Percentiles rank a stretch among this genome's conserved stretches.
Evolutionary conservation across 192 early-diverging fungal species (phyloP).

Genomic region (Gamsiella multidivaricata): DNA sequence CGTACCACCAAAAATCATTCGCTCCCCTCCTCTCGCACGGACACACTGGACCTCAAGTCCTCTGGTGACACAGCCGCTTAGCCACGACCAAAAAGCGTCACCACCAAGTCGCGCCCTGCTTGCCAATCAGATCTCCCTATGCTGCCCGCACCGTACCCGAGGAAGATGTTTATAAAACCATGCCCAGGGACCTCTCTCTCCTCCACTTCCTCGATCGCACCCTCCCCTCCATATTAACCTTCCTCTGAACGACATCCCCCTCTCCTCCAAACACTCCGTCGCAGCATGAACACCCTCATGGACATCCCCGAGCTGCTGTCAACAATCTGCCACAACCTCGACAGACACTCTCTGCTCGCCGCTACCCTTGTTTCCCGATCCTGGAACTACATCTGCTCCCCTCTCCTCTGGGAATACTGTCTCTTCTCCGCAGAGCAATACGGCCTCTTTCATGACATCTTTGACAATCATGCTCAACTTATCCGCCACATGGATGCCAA

Average conservation of each 20-base stretch:
- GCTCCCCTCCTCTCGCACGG: too few relatives aligned
- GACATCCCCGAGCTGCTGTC: conserved; percentile 27
- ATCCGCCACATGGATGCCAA: conserved; percentile 32
- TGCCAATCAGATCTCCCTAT: background rate
- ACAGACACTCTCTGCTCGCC: conserved; percentile 17
- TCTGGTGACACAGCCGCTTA: too few relatives aligned
- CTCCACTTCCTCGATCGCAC: background rate
- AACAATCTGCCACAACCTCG: conserved; percentile 16
- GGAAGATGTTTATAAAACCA: background rate
- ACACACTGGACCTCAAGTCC: too few relatives aligned
- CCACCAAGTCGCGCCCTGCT: background rate
- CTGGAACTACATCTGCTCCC: conserved; percentile 23
- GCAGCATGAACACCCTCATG: conserved; percentile 39
- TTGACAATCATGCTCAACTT: conserved; percentile 35
- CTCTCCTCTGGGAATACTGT: conserved; percentile 34
- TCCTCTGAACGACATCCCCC: too few relatives aligned
- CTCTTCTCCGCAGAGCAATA: conserved; percentile 38
- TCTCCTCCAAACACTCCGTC: too few relatives aligned
- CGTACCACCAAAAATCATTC: too few relatives aligned
- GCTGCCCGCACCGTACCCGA: background rate
- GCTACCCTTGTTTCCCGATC: conserved; percentile 2
- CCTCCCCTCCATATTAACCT: too few relatives aligned
- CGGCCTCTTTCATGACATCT: conserved; percentile 12
- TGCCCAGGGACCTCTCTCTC: background rate
- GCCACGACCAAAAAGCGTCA: conserved; percentile 18